Conservation (phyloP, 148 eudicot genomes). For the Rhododendron molle region DNA sequence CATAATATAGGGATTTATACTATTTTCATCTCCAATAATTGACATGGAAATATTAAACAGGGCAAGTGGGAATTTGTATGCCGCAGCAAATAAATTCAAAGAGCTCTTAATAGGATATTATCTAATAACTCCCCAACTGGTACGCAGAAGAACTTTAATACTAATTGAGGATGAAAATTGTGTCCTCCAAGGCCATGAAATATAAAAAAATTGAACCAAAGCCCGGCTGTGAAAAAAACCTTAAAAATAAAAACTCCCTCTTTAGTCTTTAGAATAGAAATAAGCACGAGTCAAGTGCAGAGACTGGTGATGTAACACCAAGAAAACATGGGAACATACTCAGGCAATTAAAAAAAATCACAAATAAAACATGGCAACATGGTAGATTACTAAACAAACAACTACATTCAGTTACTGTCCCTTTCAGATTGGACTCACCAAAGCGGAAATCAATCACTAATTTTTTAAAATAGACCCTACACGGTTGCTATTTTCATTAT, state of each 20-base stretch:
- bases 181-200: slow-evolving; percentile 3
- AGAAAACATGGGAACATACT: not conserved
- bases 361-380: not conserved
- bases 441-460: not conserved
- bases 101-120: not conserved
- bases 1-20: not conserved
- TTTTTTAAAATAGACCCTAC: no score
- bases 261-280: not conserved
- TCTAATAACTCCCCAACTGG: not conserved
- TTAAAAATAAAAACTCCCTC: not conserved
- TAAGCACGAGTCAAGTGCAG: not conserved
- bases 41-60: not conserved
- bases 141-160: not conserved
- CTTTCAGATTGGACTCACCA: not conserved
- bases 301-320: not conserved
- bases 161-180: not conserved
- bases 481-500: not conserved
- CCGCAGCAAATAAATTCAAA: no score
- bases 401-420: not conserved
- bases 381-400: not conserved
- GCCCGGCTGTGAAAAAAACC: not conserved
- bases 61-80: no score
- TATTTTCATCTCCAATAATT: not conserved
- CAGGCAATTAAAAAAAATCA: not conserved
- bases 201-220: not conserved